Evolutionary conservation across 345 rosid genomes (phyloP), one percentile per base, ranked within the genome.

Genomic region (Populus davidiana): DNA sequence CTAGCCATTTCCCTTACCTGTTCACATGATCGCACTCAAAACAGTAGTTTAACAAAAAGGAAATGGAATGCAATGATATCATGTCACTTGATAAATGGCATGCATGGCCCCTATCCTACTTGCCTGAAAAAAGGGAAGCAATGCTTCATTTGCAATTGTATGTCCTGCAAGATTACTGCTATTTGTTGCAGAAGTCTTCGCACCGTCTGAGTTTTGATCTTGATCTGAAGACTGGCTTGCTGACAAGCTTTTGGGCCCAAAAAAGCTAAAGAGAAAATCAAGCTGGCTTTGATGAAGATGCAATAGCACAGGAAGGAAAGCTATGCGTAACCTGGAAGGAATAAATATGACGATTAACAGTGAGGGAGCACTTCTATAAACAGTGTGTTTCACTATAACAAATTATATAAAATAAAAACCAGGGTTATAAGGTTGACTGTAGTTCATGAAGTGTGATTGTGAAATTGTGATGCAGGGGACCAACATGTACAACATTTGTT

Each of bases 121-220:
- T 81, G 88, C 99, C 99, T 93, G 99, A 81, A 96, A 91, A 88
- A 87, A 96, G 52, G 99, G 99, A 77, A 96, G 98, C 87, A 96
- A 85, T 66, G 98, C 98, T 82, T 96, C 99, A 49, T 85, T 91
- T 67, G 84, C 89, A 84, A 89, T 82, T 75, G 77, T 78, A 76
- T 85, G 88, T 62, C 85, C 85, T 16, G 77, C 72, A 81, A 79
- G 64, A 75, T 77, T 78, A 83, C 71, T 59, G 56, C 83, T 73
- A 63, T 75, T 78, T 38, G 71, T 25, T 23, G 72, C 76, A 21
- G 79, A 73, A 77, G 81, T 70, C 8, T 81, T 73, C 74, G 90
- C 81, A 84, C 77, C 77, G 80, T 72, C 83, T 65, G 84, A 76
- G 80, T 86, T 85, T 77, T 83, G 86, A 62, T 64, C 69, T 65